phyloP scores from a whole-genome alignment of 805 yeast genomes.

The Yarrowia sp. region DNA sequence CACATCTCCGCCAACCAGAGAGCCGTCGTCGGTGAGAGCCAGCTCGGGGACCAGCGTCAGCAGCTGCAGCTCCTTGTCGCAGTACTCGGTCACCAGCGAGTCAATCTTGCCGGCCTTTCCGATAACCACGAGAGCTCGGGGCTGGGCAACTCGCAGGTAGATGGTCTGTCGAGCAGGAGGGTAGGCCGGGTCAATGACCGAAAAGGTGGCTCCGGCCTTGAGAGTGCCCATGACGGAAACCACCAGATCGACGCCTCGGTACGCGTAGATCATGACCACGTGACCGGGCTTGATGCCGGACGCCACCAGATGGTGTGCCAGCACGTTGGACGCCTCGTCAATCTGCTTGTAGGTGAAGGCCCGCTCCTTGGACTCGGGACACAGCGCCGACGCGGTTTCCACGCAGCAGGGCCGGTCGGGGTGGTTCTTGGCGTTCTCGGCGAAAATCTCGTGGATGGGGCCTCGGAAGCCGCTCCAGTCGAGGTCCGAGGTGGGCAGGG shows the following conservation, averaged over 20 bases:
- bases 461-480: constrained; percentile 94
- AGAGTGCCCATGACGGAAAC: constrained; percentile 97
- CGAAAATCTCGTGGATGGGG: constrained; percentile 95
- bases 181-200: constrained; percentile 98
- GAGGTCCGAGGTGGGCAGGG: constrained; percentile 85
- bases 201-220: constrained; percentile 98
- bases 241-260: constrained; percentile 95
- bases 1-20: constrained; percentile 59
- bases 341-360: constrained; percentile 85
- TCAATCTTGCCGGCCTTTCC: constrained; percentile 88
- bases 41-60: constrained; percentile 77
- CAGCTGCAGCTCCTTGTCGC: constrained; percentile 73
- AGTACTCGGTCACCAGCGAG: constrained; percentile 77
- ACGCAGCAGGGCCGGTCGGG: constrained; percentile 92
- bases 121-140: constrained; percentile 86
- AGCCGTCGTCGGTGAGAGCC: constrained; percentile 78
- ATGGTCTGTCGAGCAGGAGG: constrained; percentile 98
- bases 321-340: constrained; percentile 89
- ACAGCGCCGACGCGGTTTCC: constrained; percentile 77
- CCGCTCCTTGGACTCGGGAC: constrained; percentile 59
- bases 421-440: constrained; percentile 78
- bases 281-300: constrained; percentile 90
- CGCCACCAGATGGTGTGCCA: constrained; percentile 83
- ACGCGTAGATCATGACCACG: constrained; percentile 96
- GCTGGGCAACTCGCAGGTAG: constrained; percentile 91